Conservation (phyloP, 306 rosid genomes). For the Cicer cuneatum region DNA sequence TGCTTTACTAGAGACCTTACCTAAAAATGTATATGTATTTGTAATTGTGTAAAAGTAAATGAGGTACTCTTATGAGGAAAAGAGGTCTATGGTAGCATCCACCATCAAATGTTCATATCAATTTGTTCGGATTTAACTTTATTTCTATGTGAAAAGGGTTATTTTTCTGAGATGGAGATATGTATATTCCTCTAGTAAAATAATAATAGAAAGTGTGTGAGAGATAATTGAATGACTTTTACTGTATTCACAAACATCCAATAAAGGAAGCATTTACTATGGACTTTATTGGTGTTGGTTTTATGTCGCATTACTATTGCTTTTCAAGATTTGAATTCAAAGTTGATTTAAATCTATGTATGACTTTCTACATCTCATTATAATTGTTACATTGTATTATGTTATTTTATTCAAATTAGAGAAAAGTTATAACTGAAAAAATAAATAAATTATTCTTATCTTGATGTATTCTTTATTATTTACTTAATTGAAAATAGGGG, state of each 20-base stretch:
- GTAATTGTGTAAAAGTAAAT: constrained; percentile 43
- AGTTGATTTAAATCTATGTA: not conserved
- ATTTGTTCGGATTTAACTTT: constrained; percentile 43
- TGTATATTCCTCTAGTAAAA: constrained; percentile 40
- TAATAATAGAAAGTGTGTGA: constrained; percentile 41
- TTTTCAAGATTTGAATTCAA: constrained; percentile 38
- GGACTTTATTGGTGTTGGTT: constrained; percentile 66
- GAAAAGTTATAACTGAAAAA: too few species aligned
- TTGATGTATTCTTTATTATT: too few species aligned
- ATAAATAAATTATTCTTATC: too few species aligned
- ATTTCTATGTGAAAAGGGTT: constrained; percentile 21
- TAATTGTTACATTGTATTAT: too few species aligned
- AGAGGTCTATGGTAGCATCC: constrained; percentile 28
- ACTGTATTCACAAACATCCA: constrained; percentile 40
- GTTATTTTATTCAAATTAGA: too few species aligned
- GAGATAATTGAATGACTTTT: constrained; percentile 42
- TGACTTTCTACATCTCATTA: not conserved
- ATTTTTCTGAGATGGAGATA: constrained; percentile 35
- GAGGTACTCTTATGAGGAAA: constrained; percentile 37
- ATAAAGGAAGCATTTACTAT: constrained; percentile 55
- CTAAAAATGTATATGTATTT: constrained; percentile 40
- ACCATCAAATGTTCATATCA: constrained; percentile 52
- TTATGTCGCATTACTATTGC: constrained; percentile 56
- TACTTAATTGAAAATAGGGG: too few species aligned
- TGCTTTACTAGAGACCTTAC: constrained; percentile 45